Evolutionary conservation across 1,284 basidiomycete species (phyloP).

Genomic region (Fomitopsis betulina): DNA sequence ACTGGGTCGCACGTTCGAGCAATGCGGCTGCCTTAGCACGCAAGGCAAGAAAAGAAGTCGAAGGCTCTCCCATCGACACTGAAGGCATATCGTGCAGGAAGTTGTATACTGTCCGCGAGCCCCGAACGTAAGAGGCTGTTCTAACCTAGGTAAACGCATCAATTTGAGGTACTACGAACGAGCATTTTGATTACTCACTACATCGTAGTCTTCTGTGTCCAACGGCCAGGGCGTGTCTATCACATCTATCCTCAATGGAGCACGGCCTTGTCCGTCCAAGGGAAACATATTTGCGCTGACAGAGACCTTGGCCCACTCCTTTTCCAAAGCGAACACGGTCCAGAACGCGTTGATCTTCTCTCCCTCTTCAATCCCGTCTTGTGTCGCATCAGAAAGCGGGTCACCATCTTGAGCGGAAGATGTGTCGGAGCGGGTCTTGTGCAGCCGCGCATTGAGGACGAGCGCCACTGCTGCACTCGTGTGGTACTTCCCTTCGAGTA

Average conservation of each 20-base stretch:
- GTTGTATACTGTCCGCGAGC: conserved; percentile 24
- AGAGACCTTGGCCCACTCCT: conserved; percentile 35
- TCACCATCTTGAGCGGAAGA: conserved; percentile 1
- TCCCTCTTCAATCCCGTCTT: conserved; percentile 35
- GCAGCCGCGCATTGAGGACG: conserved; percentile 32
- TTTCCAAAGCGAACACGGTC: conserved; percentile 38
- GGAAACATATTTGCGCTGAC: conserved; percentile 32
- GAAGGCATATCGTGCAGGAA: conserved; percentile 25
- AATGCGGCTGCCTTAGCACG: conserved; percentile 34
- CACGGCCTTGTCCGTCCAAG: conserved; percentile 22
- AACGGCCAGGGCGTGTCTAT: conserved; percentile 42
- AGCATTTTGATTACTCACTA: conserved; percentile 11
- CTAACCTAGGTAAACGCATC: too few species aligned
- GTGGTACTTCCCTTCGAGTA: conserved; percentile 41
- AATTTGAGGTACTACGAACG: not conserved
- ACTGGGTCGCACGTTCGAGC: conserved; percentile 20
- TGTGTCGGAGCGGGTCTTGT: conserved; percentile 25
- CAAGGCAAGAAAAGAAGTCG: conserved; percentile 24
- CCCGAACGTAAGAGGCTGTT: conserved; percentile 9
- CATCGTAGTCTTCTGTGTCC: conserved; percentile 29
- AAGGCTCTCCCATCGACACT: conserved; percentile 18
- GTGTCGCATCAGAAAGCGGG: conserved; percentile 25
- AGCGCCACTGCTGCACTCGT: conserved; percentile 38
- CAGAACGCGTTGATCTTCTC: conserved; percentile 46
- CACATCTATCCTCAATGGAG: conserved; percentile 19